Evolutionary conservation across 169 alveolate genomes (phyloP).

Genomic region (Perkinsus marinus): DNA sequence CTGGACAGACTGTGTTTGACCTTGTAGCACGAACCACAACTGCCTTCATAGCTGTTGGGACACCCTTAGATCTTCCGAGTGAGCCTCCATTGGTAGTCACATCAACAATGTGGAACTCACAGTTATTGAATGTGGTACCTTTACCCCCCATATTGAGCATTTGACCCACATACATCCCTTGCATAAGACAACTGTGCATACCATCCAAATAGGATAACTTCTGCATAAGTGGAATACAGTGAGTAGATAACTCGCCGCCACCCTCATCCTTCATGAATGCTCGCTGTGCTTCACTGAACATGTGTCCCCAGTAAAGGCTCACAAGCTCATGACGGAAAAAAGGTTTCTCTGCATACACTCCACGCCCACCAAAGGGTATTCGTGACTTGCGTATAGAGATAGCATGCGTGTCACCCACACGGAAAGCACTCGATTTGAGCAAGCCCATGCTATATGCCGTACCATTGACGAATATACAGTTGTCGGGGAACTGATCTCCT

Average conservation of each 20-base stretch:
- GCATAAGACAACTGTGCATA: neutral
- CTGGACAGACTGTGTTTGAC: neutral
- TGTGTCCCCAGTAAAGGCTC: neutral
- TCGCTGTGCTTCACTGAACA: neutral
- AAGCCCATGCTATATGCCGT: neutral
- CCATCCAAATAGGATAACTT: neutral
- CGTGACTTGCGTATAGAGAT: neutral
- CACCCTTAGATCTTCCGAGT: neutral
- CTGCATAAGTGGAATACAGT: neutral
- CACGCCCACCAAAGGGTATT: neutral
- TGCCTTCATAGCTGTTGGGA: neutral
- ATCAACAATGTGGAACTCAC: neutral
- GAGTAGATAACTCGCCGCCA: neutral
- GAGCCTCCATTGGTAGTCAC: neutral
- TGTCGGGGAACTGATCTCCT: neutral
- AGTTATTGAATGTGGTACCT: neutral
- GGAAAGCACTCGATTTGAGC: neutral
- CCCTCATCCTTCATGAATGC: neutral
- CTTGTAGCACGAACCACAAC: neutral
- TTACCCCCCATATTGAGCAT: neutral
- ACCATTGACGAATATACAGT: neutral
- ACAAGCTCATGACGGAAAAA: neutral
- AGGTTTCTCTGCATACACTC: neutral
- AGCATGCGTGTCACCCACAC: neutral
- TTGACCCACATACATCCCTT: neutral